Base-by-base conservation (phyloP, 129 eudicot species). In the Flaveria bidentis region DNA sequence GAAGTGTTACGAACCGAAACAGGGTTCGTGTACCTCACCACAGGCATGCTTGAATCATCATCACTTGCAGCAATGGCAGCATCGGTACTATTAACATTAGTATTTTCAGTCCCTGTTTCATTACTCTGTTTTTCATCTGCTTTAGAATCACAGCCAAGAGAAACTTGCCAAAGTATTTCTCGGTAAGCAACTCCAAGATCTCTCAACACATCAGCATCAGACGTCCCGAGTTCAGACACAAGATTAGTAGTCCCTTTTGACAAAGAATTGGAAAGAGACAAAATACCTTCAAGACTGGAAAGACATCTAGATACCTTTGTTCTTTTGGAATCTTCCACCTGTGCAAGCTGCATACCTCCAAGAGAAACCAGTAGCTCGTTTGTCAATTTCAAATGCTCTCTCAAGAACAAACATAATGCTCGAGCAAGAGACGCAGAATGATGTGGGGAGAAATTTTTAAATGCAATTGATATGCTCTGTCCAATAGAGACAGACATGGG, bases 391-490 rank as follows among this genome's bases (percentile, higher is more conserved):
- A 89, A 78, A 83, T 91, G 93, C 57, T 94, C 97, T 72, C 81
- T 91, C 85, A 94, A 62, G 73, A 89, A 89, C 60, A 86, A 81
- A 77, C 96, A 91, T 30, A 89, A 89, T 16, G 93, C 93, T 20
- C 93, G 89, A 81, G 97, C 96, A 84, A 94, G 93, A 7, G 99
- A 83, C 44, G 90, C 90, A 20, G 99, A 91, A 87, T 94, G 96
- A 79, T 89, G 99, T 3, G 96, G 90, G 11, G 99, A 91, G 76
- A 94, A 94, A 80, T 86, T 94, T 74, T 94, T 94, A 74, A 94
- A 94, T 12, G 99, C 97, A 67, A 82, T 80, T 63, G 96, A 92
- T 56, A 89, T 81, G 75, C 90, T 91, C 87, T 89, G 97, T 53
- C 99, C 99, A 78, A 94, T 72, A 78, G 97, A 87, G 65, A 86